Percentiles rank a stretch among this genome's conserved stretches.
Evolutionary conservation across 192 early-diverging fungal species (phyloP).

Genomic region (Coemansia asiatica): DNA sequence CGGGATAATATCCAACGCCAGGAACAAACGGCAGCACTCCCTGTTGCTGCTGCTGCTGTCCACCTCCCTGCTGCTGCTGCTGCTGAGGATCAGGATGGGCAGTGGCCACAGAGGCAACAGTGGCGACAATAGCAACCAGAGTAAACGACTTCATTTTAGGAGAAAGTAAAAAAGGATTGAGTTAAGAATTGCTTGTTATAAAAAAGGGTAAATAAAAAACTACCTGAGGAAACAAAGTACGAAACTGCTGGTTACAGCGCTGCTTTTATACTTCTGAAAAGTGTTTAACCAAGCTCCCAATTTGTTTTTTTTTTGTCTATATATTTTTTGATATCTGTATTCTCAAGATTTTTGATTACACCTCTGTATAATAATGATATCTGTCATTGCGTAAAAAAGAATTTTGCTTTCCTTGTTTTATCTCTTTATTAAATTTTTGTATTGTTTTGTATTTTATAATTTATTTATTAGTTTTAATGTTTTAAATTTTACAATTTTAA

Average conservation of each 20-base stretch:
- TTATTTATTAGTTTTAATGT: too few relatives aligned
- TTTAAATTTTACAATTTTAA: too few relatives aligned
- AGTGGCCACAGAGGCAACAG: neutral
- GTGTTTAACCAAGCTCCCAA: neutral
- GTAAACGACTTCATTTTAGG: neutral
- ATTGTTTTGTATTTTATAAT: too few relatives aligned
- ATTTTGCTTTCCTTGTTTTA: too few relatives aligned
- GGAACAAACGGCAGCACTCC: too few relatives aligned
- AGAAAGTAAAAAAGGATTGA: neutral
- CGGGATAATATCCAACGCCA: too few relatives aligned
- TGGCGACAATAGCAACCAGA: neutral
- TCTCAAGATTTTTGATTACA: too few relatives aligned
- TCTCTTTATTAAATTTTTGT: too few relatives aligned
- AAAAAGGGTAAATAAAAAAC: neutral
- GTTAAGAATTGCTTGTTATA: neutral
- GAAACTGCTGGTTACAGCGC: neutral
- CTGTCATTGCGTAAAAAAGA: too few relatives aligned
- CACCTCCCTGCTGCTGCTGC: neutral
- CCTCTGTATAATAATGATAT: too few relatives aligned
- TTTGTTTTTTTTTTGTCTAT: neutral
- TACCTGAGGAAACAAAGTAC: neutral
- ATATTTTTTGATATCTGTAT: neutral
- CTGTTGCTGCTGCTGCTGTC: neutral
- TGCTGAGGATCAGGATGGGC: neutral
- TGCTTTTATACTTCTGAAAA: neutral